phyloP scores from a whole-genome alignment of 768 basidiomycete species.

The Lactarius evosmus region DNA sequence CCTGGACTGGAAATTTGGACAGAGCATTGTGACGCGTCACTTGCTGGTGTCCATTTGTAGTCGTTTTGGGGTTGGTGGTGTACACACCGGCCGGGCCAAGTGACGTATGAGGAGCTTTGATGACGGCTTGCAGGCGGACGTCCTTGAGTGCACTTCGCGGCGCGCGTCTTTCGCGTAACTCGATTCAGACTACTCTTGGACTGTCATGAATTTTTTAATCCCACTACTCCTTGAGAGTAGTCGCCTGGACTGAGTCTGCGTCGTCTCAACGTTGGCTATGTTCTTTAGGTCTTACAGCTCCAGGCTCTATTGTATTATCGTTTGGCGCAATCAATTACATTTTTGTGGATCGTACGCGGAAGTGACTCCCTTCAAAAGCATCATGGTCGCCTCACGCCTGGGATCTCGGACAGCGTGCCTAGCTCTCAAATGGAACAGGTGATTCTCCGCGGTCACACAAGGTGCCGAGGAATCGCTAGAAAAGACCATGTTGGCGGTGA shows the following conservation, averaged over 20 bases:
- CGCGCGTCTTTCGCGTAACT: constrained; percentile 31
- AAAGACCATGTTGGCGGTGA: not conserved
- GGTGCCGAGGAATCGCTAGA: too few relatives aligned
- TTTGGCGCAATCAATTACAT: not conserved
- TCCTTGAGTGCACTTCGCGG: constrained; percentile 36
- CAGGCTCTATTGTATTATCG: not conserved
- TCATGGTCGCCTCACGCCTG: not conserved
- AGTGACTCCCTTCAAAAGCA: not conserved
- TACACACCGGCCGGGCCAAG: not conserved
- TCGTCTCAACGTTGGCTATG: not conserved
- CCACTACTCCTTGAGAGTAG: constrained; percentile 14
- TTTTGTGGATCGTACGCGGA: not conserved
- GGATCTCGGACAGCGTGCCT: not conserved
- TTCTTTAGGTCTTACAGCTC: not conserved
- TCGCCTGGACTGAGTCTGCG: not conserved
- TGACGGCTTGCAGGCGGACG: constrained; percentile 5
- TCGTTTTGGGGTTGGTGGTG: not conserved
- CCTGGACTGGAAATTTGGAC: too few relatives aligned
- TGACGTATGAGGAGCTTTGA: constrained; percentile 14
- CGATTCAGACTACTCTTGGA: constrained; percentile 38
- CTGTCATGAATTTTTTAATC: constrained; percentile 29
- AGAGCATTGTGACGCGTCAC: not conserved
- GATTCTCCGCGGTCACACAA: too few relatives aligned
- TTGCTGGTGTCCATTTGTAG: not conserved
- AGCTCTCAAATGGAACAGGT: not conserved